A percentile compares a stretch with the other conserved stretches of the same genome.
Conservation (phyloP, 2,329 filamentous ascomycete species). For the Talaromyces rugulosus region DNA sequence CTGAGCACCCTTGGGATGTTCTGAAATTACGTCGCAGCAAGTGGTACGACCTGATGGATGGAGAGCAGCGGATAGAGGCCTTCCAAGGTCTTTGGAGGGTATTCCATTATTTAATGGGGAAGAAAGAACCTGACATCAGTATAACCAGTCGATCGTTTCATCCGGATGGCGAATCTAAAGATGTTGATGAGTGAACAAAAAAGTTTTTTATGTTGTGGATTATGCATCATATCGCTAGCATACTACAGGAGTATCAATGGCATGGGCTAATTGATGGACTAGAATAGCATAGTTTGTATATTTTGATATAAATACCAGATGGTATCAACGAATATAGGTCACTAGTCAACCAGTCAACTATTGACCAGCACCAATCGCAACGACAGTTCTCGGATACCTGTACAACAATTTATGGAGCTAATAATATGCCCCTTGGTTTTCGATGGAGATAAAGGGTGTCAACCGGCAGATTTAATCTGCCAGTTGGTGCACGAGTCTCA, state of each 20-base stretch:
- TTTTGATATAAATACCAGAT: not conserved
- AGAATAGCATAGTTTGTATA: not conserved
- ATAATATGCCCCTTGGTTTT: no score
- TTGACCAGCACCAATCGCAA: no score
- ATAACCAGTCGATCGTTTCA: not conserved
- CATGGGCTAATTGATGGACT: not conserved
- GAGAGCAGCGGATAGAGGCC: conserved; percentile 52
- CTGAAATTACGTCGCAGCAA: conserved; percentile 52
- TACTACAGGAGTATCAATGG: not conserved
- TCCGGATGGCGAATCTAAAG: not conserved
- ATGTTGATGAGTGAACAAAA: not conserved
- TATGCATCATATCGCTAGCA: not conserved
- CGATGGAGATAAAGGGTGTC: no score
- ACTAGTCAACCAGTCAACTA: not conserved
- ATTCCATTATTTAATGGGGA: conserved; percentile 50
- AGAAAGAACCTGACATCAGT: conserved; percentile 5
- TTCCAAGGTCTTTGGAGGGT: conserved; percentile 56
- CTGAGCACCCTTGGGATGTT: conserved; percentile 45
- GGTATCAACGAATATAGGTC: not conserved
- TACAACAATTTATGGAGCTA: no score
- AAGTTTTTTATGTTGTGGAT: not conserved
- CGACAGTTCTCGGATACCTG: no score
- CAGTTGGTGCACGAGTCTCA: no score
- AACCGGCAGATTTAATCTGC: no score
- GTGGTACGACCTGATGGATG: conserved; percentile 57